Conservation (phyloP, 768 basidiomycete genomes). For the Chalciporus pseudorubinellus region DNA sequence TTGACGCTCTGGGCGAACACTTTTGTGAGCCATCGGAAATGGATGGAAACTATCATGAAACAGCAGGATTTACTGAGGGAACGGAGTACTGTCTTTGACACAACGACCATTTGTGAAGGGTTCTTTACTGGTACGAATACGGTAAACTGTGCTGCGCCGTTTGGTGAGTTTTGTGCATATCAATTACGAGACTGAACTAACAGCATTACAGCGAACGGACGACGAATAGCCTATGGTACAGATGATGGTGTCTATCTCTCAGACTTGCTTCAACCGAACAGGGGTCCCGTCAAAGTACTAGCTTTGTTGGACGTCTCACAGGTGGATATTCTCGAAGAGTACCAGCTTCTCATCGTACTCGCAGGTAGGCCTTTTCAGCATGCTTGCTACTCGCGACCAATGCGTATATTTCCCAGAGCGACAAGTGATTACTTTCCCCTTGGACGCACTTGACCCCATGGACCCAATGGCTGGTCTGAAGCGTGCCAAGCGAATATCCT, state of each 20-base stretch:
- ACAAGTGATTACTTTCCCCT: conserved; percentile 92
- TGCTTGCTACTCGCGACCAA: background rate
- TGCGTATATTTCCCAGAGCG: conserved; percentile 58
- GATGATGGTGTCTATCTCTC: conserved; percentile 96
- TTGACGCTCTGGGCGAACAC: conserved; percentile 91
- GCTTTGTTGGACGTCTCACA: conserved; percentile 87
- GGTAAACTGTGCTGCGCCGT: conserved; percentile 89
- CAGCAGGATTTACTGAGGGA: conserved; percentile 86
- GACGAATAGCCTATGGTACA: conserved; percentile 92
- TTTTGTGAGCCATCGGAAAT: conserved; percentile 82
- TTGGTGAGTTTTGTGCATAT: conserved; percentile 55
- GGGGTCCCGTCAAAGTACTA: conserved; percentile 87
- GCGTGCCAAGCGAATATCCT: conserved; percentile 91
- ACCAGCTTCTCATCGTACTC: conserved; percentile 94
- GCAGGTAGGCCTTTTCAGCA: conserved; percentile 57
- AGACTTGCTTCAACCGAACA: conserved; percentile 71
- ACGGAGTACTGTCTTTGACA: conserved; percentile 84
- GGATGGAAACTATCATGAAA: conserved; percentile 88
- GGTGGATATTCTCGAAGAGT: conserved; percentile 95
- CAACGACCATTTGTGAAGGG: conserved; percentile 77
- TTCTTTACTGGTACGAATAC: conserved; percentile 84
- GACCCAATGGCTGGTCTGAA: conserved; percentile 91
- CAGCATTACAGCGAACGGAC: conserved; percentile 60
- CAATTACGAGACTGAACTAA: background rate
- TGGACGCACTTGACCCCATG: conserved; percentile 86